These are phyloP conservation scores for Rauvolfia tetraphylla DNA, from an alignment of 257 asterid species.

Conservation along the genomic window DNA sequence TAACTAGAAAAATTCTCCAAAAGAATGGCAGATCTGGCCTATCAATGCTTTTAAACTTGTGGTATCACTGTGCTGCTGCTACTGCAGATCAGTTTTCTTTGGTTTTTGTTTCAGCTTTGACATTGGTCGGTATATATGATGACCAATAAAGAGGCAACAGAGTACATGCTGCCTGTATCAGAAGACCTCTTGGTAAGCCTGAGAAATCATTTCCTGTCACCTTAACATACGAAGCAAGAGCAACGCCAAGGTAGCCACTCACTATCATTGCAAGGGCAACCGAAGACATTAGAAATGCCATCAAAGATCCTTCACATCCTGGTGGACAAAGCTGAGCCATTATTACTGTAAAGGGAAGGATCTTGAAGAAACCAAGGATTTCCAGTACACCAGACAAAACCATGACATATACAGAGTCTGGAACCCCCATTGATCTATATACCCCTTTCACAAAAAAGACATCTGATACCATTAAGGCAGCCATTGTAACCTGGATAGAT, in stretches of 20 bases:
- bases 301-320: conserved; percentile 92
- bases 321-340: conserved; percentile 89
- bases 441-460: conserved; percentile 70
- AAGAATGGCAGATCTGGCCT: neutral
- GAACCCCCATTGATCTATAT: conserved; percentile 57
- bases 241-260: conserved; percentile 89
- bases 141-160: conserved; percentile 66
- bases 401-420: conserved; percentile 66
- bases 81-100: conserved; percentile 43
- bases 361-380: conserved; percentile 72
- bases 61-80: neutral
- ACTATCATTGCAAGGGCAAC: conserved; percentile 66
- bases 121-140: conserved; percentile 57
- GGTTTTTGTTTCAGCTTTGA: conserved; percentile 31
- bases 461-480: conserved; percentile 67
- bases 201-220: conserved; percentile 72
- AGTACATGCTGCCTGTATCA: conserved; percentile 76
- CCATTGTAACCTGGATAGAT: conserved; percentile 66
- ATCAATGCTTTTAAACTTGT: neutral
- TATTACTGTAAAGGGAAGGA: conserved; percentile 69
- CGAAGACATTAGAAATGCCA: conserved; percentile 92
- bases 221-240: conserved; percentile 53
- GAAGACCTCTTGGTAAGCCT: conserved; percentile 49
- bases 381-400: conserved; percentile 79
- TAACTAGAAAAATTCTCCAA: neutral